A percentile compares a stretch with the other conserved stretches of the same genome.
Evolutionary conservation across 352 stramenopile genomes (phyloP).

Genomic region (Pythium dissimile): DNA sequence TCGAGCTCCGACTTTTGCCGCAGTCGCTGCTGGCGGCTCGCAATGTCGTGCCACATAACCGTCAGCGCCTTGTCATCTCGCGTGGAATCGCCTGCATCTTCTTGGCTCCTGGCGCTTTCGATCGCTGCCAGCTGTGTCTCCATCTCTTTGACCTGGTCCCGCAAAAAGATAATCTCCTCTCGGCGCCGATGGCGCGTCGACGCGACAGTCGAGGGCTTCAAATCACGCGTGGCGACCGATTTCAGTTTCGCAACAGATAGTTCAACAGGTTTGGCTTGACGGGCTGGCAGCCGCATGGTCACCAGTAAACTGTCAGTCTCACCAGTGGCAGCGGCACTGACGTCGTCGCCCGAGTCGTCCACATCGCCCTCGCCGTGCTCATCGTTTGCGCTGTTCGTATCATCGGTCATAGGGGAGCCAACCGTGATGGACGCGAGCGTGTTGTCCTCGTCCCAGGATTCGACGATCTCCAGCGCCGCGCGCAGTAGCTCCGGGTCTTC

Average conservation of each 20-base stretch:
- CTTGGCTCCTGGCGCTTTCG: neutral
- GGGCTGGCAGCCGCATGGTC: neutral
- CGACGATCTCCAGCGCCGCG: constrained; percentile 15
- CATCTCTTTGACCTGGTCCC: constrained; percentile 7
- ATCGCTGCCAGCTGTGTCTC: constrained; percentile 1
- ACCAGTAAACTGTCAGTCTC: neutral
- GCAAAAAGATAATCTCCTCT: constrained; percentile 11
- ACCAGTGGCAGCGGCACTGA: neutral
- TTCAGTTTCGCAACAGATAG: no score
- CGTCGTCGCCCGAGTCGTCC: constrained; percentile 2
- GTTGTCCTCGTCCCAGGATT: constrained; percentile 6
- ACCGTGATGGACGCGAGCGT: neutral
- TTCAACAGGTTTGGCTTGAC: neutral
- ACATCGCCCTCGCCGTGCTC: neutral
- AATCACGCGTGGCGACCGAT: neutral
- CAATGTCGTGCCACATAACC: constrained; percentile 10
- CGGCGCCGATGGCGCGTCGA: constrained; percentile 6
- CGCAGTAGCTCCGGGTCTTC: constrained; percentile 18
- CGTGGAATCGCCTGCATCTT: neutral
- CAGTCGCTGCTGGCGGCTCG: constrained; percentile 9
- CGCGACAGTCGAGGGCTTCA: constrained; percentile 14
- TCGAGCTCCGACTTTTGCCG: constrained; percentile 24
- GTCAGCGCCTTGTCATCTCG: neutral
- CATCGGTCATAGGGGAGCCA: neutral
- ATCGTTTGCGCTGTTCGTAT: constrained; percentile 3